Evolutionary conservation across 75 land plant species (phyloP).

Genomic region (Ceratopteris richardii): DNA sequence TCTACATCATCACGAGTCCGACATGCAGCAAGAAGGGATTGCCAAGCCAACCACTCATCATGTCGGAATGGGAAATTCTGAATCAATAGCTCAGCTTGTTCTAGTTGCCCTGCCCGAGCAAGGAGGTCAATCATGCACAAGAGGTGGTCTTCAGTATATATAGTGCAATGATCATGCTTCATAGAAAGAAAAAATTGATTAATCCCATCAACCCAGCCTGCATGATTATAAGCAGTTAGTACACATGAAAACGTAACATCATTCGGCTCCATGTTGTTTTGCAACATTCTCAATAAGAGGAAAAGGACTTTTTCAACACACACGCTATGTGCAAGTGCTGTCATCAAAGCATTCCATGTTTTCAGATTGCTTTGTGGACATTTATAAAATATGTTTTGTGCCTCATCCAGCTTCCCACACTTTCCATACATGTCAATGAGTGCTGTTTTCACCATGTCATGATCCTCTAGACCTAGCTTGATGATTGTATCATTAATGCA

Average conservation of each 20-base stretch:
- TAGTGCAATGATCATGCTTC: too few species aligned
- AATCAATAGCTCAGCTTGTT: not conserved
- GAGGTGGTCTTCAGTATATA: not conserved
- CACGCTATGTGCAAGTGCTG: constrained; percentile 13
- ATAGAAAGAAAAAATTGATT: not conserved
- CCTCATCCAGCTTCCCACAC: constrained; percentile 29
- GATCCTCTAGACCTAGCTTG: not conserved
- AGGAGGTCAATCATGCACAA: constrained; percentile 1
- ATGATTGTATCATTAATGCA: not conserved
- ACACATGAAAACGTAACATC: not conserved
- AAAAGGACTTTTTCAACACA: not conserved
- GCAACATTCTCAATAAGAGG: not conserved
- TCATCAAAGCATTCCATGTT: constrained; percentile 18
- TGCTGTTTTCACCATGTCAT: constrained; percentile 25
- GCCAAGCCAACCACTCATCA: too few species aligned
- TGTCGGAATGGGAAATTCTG: not conserved
- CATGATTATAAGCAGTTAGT: not conserved
- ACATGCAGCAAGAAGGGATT: too few species aligned
- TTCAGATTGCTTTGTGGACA: constrained; percentile 10
- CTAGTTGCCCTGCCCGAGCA: not conserved
- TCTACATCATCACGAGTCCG: too few species aligned
- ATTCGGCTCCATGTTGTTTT: not conserved
- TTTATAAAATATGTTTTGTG: constrained; percentile 14
- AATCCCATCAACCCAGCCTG: not conserved
- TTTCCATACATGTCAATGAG: constrained; percentile 35